Evolutionary conservation across 768 basidiomycete species (phyloP).

Genomic region (Mycena kentingensis): DNA sequence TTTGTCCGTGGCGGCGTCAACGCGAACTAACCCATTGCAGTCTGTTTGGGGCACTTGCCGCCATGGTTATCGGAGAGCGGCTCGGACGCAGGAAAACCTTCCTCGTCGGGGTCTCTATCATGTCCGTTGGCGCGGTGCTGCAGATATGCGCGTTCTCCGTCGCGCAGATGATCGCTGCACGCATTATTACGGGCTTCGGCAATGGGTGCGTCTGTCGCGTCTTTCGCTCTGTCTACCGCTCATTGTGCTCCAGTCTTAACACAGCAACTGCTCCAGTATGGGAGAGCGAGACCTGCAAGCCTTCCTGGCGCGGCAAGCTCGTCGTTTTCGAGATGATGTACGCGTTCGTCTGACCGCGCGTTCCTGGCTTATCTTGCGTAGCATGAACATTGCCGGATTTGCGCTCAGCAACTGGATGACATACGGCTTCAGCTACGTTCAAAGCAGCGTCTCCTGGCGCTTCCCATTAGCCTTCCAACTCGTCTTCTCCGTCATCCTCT

Average conservation of each 20-base stretch:
- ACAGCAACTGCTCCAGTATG: slow-evolving; percentile 54
- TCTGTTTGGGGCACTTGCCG: slow-evolving; percentile 48
- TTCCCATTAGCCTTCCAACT: slow-evolving; percentile 56
- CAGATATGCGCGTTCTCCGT: slow-evolving; percentile 49
- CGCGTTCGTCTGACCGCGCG: slow-evolving; percentile 10
- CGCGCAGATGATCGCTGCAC: slow-evolving; percentile 50
- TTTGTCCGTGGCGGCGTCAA: neutral
- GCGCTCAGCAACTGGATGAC: slow-evolving; percentile 58
- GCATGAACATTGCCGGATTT: slow-evolving; percentile 55
- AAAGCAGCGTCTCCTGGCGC: slow-evolving; percentile 47
- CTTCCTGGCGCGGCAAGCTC: slow-evolving; percentile 48
- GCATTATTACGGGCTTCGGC: slow-evolving; percentile 49
- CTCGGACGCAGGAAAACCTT: slow-evolving; percentile 51
- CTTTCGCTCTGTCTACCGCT: neutral
- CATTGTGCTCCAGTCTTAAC: slow-evolving; percentile 36
- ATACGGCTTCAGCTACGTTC: slow-evolving; percentile 49
- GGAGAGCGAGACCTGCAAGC: slow-evolving; percentile 55
- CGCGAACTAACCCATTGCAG: slow-evolving; percentile 23
- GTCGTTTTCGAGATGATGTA: slow-evolving; percentile 55
- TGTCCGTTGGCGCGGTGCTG: slow-evolving; percentile 55
- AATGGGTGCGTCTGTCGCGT: slow-evolving; percentile 39
- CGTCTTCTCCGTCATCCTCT: slow-evolving; percentile 45
- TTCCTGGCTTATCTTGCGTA: slow-evolving; percentile 18
- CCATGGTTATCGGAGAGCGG: slow-evolving; percentile 45
- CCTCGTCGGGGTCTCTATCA: slow-evolving; percentile 49